Evolutionary conservation across 176 grass and related monocot species (phyloP), one percentile per base, ranked within the genome.

Genomic region (Musa troglodytarum): DNA sequence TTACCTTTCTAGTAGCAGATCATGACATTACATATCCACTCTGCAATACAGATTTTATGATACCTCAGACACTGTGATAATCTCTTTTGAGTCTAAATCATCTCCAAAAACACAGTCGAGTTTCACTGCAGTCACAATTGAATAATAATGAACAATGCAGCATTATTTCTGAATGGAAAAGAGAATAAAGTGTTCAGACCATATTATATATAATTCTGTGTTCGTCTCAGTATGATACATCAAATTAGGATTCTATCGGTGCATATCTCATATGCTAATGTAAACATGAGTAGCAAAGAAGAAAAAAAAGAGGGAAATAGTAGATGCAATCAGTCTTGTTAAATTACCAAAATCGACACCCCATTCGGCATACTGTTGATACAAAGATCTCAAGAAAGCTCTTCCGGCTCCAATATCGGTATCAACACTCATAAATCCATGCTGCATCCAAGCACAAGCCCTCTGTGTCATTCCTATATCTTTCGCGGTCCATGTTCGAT

Each of bases 341-440:
- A 21, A 9, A 74, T 34, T 96, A 92, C 93, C 93, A 71, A 96
- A 96, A 85, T 96, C 89, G 85, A 90, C 87, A 77, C 87, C 89
- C 93, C 93, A 96, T 76, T 85, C 81, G 28, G 89, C 85, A 78
- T 92, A 90, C 16, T 90, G 93, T 67, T 57, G 85, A 75, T 92
- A 96, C 34, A 96, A 83, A 67, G 93, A 92, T 84, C 87, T 90
- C 80, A 97, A 78, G 78, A 96, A 96, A 53, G 87, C 89, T 72
- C 68, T 77, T 68, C 93, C 93, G 56, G 93, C 89, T 82, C 81
- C 89, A 75, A 83, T 86, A 71, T 86, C 71, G 0, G 87, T 96
- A 75, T 96, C 83, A 77, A 96, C 85, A 83, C 87, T 90, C 89
- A 96, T 92, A 86, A 92, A 96, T 88, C 93, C 93, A 81, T 82